Evolutionary conservation across 169 alveolate genomes (phyloP).

Genomic region (Babesia ovata): DNA sequence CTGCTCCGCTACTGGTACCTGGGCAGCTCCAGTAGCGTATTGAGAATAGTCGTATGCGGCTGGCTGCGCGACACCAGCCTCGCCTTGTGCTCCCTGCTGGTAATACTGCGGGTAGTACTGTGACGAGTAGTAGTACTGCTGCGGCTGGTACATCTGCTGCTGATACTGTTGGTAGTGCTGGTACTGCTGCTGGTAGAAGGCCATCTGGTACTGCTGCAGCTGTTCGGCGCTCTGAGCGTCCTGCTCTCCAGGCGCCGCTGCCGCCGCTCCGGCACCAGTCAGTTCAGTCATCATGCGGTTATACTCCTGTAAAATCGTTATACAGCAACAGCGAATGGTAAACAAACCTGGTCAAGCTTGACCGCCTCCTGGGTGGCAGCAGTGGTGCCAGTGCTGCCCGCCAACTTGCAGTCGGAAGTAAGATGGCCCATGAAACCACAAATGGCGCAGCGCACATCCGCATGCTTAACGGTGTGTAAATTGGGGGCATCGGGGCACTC

Average conservation of each 20-base stretch:
- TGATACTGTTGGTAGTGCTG: constrained; percentile 52
- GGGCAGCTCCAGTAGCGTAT: background rate
- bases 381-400: constrained; percentile 42
- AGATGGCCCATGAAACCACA: constrained; percentile 92
- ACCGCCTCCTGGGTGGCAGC: constrained; percentile 49
- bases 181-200: constrained; percentile 69
- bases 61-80: background rate
- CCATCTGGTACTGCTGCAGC: constrained; percentile 66
- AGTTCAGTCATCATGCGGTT: constrained; percentile 59
- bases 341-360: constrained; percentile 26
- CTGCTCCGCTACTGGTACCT: background rate
- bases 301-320: constrained; percentile 32
- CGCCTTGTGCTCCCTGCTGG: constrained; percentile 21
- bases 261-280: constrained; percentile 8
- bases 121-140: constrained; percentile 33
- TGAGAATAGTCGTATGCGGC: constrained; percentile 27
- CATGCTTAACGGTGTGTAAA: constrained; percentile 43
- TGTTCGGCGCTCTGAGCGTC: constrained; percentile 40
- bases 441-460: constrained; percentile 77
- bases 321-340: background rate
- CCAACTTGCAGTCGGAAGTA: constrained; percentile 88
- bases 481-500: constrained; percentile 81
- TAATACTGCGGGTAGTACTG: constrained; percentile 66
- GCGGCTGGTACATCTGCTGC: constrained; percentile 45
- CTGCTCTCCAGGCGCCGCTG: background rate